Base-by-base conservation (phyloP, 139 green algal species). In the Penium margaritaceum region DNA sequence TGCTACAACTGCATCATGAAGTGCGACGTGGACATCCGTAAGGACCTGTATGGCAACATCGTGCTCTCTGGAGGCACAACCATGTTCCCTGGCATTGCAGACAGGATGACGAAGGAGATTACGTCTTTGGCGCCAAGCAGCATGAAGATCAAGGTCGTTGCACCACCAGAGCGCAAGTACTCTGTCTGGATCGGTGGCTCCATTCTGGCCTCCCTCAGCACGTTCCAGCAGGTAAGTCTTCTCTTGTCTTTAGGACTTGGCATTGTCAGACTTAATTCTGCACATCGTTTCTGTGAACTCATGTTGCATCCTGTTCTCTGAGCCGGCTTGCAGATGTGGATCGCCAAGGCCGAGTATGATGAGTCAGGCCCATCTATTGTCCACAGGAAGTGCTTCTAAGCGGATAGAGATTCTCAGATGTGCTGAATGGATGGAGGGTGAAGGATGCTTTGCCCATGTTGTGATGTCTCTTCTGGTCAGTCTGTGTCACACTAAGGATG, bases 291-390 rank as follows among this genome's bases (percentile, higher is more conserved):
- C n/a, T 67, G 15, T 67, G 15, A 19, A 17, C 21, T 21, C 21
- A n/a, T 57, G 7, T 64, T 64, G 35, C 55, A 12, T 64, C 30
- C 36, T 64, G 6, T 64, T 37, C 43, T 24, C 30, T 57, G 29
- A 57, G 29, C 29, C 27, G 19, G 21, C 5, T 7, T 69, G 67
- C 67, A 75, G 68, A 95, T 95, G 90, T 96, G 91, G 89, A 93
- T 96, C 78, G 70, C 85, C 47, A 96, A 95, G 88, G 38, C n/a
- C 75, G 92, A 97, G 75, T 98, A 98, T 81, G 93, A 98, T 53
- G 93, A 98, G 84, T 87, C 70, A 35, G 94, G 94, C n/a, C 93
- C 94, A 12, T 91, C 85, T 36, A 97, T 98, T 67, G 93, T 98
- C 57, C 94, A 98, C 91, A 76, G 94, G 32, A 97, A 96, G 85